Conservation (phyloP, 257 asterid species). For the Jacaranda mimosifolia region DNA sequence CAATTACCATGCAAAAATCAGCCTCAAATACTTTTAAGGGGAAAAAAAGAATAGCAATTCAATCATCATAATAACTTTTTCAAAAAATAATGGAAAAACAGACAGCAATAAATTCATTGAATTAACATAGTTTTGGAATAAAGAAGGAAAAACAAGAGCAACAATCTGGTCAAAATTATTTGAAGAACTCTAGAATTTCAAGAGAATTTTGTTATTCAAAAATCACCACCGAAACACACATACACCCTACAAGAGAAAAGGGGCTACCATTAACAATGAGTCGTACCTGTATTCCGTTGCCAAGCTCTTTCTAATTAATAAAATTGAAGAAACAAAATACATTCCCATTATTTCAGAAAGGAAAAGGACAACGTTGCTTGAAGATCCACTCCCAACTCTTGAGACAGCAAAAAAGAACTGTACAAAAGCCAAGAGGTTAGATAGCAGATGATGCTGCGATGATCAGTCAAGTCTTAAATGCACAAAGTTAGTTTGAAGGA, state of each 20-base stretch:
- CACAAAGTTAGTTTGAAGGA: slow-evolving; percentile 19
- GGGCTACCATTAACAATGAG: neutral
- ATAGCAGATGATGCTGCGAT: slow-evolving; percentile 8
- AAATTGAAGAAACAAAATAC: slow-evolving; percentile 94
- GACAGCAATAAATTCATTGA: too few species aligned
- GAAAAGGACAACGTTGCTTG: slow-evolving; percentile 97
- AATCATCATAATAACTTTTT: too few species aligned
- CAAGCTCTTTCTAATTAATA: slow-evolving; percentile 92
- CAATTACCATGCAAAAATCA: too few species aligned
- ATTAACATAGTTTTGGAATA: too few species aligned
- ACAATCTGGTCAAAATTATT: too few species aligned
- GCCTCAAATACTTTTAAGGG: too few species aligned
- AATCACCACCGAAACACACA: neutral
- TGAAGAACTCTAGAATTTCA: too few species aligned
- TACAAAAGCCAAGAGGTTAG: slow-evolving; percentile 42
- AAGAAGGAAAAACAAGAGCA: too few species aligned
- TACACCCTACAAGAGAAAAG: neutral
- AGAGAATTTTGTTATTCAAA: neutral
- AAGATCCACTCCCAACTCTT: slow-evolving; percentile 99
- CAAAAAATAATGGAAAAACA: too few species aligned
- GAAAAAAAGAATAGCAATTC: too few species aligned
- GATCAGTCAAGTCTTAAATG: slow-evolving; percentile 21
- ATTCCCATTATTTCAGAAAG: slow-evolving; percentile 99
- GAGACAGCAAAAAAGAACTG: slow-evolving; percentile 99
- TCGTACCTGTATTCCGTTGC: slow-evolving; percentile 90